Evolutionary conservation across 177 flowering plant species (phyloP), one percentile per base, ranked within the genome.

Genomic region (Vitis hybrid): DNA sequence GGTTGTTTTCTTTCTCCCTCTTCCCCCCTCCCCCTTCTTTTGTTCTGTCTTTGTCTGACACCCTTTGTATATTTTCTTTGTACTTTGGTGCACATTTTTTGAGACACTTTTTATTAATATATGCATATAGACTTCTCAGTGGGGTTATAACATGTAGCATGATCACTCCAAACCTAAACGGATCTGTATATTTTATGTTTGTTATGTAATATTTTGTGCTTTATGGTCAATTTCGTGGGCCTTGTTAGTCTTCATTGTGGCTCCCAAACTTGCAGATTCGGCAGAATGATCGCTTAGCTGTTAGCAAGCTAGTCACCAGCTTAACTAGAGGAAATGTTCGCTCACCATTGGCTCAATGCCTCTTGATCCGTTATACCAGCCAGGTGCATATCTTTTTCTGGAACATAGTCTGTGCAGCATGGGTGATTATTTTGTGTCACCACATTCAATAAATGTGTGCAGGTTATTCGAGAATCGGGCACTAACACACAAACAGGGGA

Each of bases 311-410:
- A 68, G 99, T 95, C 67, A 88, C 97, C 63, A 91, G 92, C 85
- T 85, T 93, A 79, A 95, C 99, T 9, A 88, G 84, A 75, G 99
- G 98, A 66, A 75, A 85, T 63, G 98, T 90, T 59, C 98, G 98
- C 71, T 95, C 99, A 67, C 98, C 99, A 31, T 72, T 95, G 80
- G 99, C 99, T 2, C 99, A 93, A 55, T 95, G 99, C 78, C 96
- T 95, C 56, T 66, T 95, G 77, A 91, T 95, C 72, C 93, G 99
- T 61, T 95, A 91, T 71, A 82, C 96, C 15, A 89, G 93, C 71
- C 99, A 93, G 97, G 98, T 94, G 68, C 39, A 54, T 71, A 3
- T 62, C 52, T 68, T 72, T 13, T n/a, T 5, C 31, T 62, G 16
- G 5, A 59, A 13, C 51, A 60, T 61, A 18, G 62, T 9, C 16